phyloP scores from a whole-genome alignment of 495 filamentous ascomycete genomes.

The Amniculicola lignicola region DNA sequence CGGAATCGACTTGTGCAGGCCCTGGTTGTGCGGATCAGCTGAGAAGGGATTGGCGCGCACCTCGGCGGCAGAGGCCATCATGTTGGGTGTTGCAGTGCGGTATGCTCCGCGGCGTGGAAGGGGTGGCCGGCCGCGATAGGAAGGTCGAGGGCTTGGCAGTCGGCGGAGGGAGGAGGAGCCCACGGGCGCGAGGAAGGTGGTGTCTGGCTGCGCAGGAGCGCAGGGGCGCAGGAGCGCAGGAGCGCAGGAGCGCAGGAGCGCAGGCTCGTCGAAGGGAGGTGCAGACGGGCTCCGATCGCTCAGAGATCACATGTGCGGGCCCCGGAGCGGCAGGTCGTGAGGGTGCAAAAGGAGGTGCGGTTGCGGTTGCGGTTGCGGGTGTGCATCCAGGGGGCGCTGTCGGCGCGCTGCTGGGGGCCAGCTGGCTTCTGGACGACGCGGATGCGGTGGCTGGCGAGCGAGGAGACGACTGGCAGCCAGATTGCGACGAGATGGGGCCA shows the following conservation, averaged over 20 bases:
- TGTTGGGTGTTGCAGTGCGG: neutral
- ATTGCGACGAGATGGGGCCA: too few species aligned
- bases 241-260: neutral
- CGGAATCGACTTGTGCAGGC: constrained; percentile 38
- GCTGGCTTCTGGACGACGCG: neutral
- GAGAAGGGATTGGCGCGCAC: constrained; percentile 39
- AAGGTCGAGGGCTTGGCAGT: too few species aligned
- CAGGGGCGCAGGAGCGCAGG: neutral
- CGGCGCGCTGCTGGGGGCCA: constrained; percentile 3
- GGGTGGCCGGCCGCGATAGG: neutral
- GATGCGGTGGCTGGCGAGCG: too few species aligned
- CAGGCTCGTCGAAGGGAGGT: neutral
- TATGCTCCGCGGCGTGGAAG: neutral
- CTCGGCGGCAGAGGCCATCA: constrained; percentile 39
- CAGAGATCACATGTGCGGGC: too few species aligned
- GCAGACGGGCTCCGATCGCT: too few species aligned
- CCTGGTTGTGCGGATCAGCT: constrained; percentile 28
- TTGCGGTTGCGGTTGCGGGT: too few species aligned
- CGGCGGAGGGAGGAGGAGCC: too few species aligned
- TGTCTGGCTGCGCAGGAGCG: too few species aligned
- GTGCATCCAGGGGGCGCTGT: neutral
- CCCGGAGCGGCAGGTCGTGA: neutral
- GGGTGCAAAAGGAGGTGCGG: neutral
- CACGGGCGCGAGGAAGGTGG: too few species aligned
- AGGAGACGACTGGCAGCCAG: too few species aligned